Evolutionary conservation across 2,329 filamentous ascomycete species (phyloP).

Genomic region (Sarocladium brachiariae): DNA sequence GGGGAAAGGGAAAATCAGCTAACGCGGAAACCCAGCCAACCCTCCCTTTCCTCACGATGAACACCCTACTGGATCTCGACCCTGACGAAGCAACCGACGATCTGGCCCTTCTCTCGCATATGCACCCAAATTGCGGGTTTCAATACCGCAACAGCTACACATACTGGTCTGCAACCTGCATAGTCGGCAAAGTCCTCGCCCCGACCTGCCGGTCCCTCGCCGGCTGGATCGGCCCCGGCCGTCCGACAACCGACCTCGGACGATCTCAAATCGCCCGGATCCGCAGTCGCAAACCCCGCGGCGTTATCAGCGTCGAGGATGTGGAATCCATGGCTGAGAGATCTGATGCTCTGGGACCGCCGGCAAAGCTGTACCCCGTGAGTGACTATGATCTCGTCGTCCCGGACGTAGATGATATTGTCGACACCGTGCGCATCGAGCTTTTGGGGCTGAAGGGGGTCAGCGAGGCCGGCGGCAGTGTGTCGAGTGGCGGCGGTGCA

Average conservation of each 20-base stretch:
- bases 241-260: slow-evolving; percentile 59
- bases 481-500: slow-evolving; percentile 12
- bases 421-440: slow-evolving; percentile 62
- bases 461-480: slow-evolving; percentile 15
- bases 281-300: slow-evolving; percentile 50
- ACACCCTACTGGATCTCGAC: slow-evolving; percentile 68
- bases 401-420: slow-evolving; percentile 46
- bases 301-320: slow-evolving; percentile 50
- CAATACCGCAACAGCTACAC: slow-evolving; percentile 69
- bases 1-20: slow-evolving; percentile 8
- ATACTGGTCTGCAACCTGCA: slow-evolving; percentile 67
- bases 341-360: slow-evolving; percentile 62
- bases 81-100: slow-evolving; percentile 59
- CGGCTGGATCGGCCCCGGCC: slow-evolving; percentile 69
- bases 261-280: slow-evolving; percentile 65
- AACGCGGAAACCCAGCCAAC: slow-evolving; percentile 35
- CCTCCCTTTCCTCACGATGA: slow-evolving; percentile 72
- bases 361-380: slow-evolving; percentile 55
- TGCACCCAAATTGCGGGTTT: slow-evolving; percentile 64
- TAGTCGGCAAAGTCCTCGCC: slow-evolving; percentile 69
- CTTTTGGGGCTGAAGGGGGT: slow-evolving; percentile 49
- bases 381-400: slow-evolving; percentile 58
- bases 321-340: slow-evolving; percentile 59
- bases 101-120: slow-evolving; percentile 60
- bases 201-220: slow-evolving; percentile 64